Evolutionary conservation across 495 filamentous ascomycete genomes (phyloP), one percentile per base, ranked within the genome.

Genomic region (Penicillium turbatum): DNA sequence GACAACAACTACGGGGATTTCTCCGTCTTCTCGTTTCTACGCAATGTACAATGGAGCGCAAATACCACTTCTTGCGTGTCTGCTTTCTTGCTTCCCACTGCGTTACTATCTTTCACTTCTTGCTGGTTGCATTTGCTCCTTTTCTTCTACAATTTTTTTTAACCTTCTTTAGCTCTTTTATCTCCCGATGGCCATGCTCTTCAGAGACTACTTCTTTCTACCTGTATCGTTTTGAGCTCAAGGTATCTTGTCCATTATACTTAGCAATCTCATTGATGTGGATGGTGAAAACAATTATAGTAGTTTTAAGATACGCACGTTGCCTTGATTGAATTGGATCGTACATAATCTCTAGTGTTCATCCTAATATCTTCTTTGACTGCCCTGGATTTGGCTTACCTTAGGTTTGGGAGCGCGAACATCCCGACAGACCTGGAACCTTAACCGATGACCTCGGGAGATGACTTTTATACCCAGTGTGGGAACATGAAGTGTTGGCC

Each of bases 1-100:
- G 13, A 41, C 26, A 51, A 40, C 16, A 24, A 24, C 2, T 17
- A 6, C 27, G 17, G 38, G 48, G 37, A 3, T 9, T 32, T 19
- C 11, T 17, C 38, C 19, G 38, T 39, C 51, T 41, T 57, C 38
- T 60, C 48, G 30, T 57, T 57, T 62, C 51, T 62, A 55, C 64
- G 64, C 48, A 51, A 51, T 74, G 70, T 75, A 75, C 69, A 72
- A 73, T 75, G 72, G 69, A 75, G 70, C 72, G 72, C 70, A 75
- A 75, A 75, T 75, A 73, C 70, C 71, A 72, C 66, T 62, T 61
- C 60, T 63, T 56, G 62, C 61, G 55, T 66, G 59, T 64, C 57
- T 59, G 53, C 55, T 58, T 57, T 58, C 40, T 42, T 48, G 31
- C 36, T 53, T 56, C 56, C 40, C 37, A 30, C 48, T 30, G 15